These are phyloP conservation scores for Schrenkiella parvula DNA, from an alignment of 345 rosid species.

Conservation along the genomic window DNA sequence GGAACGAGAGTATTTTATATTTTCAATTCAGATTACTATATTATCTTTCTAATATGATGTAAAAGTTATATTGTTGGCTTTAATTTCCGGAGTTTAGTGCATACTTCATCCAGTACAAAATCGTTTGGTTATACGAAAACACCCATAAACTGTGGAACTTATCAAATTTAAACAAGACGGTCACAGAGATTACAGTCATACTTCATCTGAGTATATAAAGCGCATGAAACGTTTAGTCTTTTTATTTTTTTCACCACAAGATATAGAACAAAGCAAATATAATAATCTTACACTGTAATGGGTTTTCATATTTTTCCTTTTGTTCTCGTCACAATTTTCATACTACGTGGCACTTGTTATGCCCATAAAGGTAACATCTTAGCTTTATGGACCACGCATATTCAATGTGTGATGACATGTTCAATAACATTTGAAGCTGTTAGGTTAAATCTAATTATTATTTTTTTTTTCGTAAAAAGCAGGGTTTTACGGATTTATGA, in stretches of 20 bases:
- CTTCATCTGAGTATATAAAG: constrained; percentile 5
- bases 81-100: not conserved
- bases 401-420: not conserved
- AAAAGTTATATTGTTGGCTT: not conserved
- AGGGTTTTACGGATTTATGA: constrained; percentile 48
- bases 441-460: too few species aligned
- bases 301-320: not conserved
- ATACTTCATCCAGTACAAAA: not conserved
- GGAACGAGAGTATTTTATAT: not conserved
- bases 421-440: not conserved
- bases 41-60: not conserved
- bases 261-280: not conserved
- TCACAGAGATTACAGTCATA: not conserved
- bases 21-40: not conserved
- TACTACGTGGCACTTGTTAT: constrained; percentile 33
- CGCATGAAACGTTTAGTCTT: not conserved
- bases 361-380: constrained; percentile 40
- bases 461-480: constrained; percentile 25
- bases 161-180: not conserved
- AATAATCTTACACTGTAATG: constrained; percentile 6
- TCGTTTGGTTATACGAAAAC: not conserved
- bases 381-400: not conserved
- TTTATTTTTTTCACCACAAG: not conserved
- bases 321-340: constrained; percentile 14
- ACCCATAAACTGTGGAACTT: not conserved